Conservation (phyloP, 306 rosid species). For the Erythrophleum fordii region DNA sequence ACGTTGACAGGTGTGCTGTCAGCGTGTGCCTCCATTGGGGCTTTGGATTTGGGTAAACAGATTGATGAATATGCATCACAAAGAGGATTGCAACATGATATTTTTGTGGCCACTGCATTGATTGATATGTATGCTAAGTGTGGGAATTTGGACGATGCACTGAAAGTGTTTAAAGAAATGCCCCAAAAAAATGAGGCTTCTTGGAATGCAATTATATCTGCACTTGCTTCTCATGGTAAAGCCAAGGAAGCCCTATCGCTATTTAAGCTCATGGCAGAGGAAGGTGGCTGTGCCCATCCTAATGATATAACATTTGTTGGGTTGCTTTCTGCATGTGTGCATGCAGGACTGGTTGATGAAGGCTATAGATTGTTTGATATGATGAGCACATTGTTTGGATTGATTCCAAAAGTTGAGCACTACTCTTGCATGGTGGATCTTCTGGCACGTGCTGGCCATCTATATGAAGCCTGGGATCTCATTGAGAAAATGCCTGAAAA, state of each 20-base stretch:
- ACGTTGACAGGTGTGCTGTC: constrained; percentile 76
- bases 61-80: constrained; percentile 68
- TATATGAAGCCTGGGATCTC: constrained; percentile 85
- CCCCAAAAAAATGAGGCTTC: constrained; percentile 85
- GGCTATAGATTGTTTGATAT: constrained; percentile 70
- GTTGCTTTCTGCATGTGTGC: constrained; percentile 95
- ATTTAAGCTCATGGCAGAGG: constrained; percentile 69
- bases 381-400: constrained; percentile 71
- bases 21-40: constrained; percentile 80
- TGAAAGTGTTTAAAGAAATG: constrained; percentile 70
- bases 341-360: constrained; percentile 76
- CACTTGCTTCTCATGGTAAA: constrained; percentile 89
- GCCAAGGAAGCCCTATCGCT: constrained; percentile 75
- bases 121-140: constrained; percentile 96
- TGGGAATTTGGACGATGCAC: constrained; percentile 81
- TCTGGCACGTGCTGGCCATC: constrained; percentile 80
- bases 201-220: constrained; percentile 97
- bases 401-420: constrained; percentile 90
- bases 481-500: constrained; percentile 85
- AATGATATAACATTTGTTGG: constrained; percentile 89
- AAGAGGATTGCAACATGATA: constrained; percentile 63
- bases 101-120: constrained; percentile 79
- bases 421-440: constrained; percentile 95
- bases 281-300: constrained; percentile 62
- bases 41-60: constrained; percentile 79